Evolutionary conservation across 768 basidiomycete genomes (phyloP).

Genomic region (Phaffia australis): DNA sequence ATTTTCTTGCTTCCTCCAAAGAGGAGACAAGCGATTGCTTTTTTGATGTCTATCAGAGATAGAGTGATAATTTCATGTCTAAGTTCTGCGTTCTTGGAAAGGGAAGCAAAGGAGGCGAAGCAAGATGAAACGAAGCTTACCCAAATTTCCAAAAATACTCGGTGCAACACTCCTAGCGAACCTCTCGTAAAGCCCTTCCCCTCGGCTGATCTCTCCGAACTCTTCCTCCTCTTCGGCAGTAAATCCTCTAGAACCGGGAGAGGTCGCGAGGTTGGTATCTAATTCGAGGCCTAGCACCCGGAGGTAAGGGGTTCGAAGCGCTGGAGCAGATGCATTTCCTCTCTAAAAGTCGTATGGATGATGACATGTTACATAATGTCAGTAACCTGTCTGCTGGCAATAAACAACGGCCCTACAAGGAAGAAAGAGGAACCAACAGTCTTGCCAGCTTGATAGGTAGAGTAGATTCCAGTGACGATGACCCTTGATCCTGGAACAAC

Average conservation of each 20-base stretch:
- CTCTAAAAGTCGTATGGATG: conserved; percentile 29
- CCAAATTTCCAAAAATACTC: conserved; percentile 89
- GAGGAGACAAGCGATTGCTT: conserved; percentile 87
- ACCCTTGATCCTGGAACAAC: conserved; percentile 95
- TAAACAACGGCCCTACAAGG: neutral
- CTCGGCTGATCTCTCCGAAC: conserved; percentile 78
- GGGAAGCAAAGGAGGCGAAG: neutral
- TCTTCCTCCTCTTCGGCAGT: conserved; percentile 95
- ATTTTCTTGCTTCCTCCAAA: conserved; percentile 97
- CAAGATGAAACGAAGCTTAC: conserved; percentile 41
- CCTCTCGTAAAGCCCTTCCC: conserved; percentile 79
- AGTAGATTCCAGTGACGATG: conserved; percentile 90
- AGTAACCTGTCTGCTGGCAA: neutral
- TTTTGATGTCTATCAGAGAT: conserved; percentile 72
- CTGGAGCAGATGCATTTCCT: conserved; percentile 58
- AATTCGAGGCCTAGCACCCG: conserved; percentile 85
- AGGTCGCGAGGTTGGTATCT: conserved; percentile 62
- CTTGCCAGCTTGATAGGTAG: conserved; percentile 82
- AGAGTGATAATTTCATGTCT: neutral
- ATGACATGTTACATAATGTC: neutral
- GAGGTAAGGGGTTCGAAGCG: conserved; percentile 86
- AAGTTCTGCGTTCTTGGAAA: neutral
- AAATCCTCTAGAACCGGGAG: conserved; percentile 71
- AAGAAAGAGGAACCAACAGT: conserved; percentile 48
- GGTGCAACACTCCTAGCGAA: conserved; percentile 92